Evolutionary conservation across 2,329 filamentous ascomycete genomes (phyloP).

Genomic region (Sphaerulina populicola): DNA sequence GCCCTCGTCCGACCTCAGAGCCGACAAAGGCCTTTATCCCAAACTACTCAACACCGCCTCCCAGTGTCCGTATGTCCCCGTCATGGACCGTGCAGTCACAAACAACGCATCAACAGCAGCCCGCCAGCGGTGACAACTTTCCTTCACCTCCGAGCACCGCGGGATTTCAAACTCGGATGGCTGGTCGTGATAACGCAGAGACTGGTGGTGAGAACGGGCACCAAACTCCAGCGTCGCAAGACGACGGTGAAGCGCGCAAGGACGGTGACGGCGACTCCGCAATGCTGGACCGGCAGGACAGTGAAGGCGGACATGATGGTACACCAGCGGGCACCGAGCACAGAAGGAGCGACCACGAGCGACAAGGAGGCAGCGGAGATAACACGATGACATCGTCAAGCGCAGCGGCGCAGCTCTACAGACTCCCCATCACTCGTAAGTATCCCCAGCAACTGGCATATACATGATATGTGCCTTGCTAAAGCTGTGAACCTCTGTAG

Average conservation of each 20-base stretch:
- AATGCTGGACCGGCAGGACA: constrained; percentile 32
- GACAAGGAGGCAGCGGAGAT: constrained; percentile 28
- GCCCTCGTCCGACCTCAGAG: constrained; percentile 31
- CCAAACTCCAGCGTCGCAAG: constrained; percentile 25
- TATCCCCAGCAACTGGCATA: constrained; percentile 21
- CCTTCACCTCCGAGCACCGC: constrained; percentile 39
- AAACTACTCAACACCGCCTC: constrained; percentile 39
- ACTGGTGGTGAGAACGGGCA: constrained; percentile 22
- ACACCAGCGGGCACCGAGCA: constrained; percentile 27
- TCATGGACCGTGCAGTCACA: constrained; percentile 33
- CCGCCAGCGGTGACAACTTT: constrained; percentile 21
- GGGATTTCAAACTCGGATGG: constrained; percentile 27
- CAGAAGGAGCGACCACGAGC: constrained; percentile 42
- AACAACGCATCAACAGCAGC: constrained; percentile 15
- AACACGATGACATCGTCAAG: background rate
- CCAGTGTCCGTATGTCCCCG: constrained; percentile 42
- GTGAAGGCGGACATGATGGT: constrained; percentile 12
- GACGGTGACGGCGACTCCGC: constrained; percentile 39
- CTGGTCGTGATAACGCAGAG: constrained; percentile 22
- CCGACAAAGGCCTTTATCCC: constrained; percentile 37
- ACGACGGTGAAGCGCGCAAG: constrained; percentile 21
- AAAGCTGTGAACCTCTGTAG: constrained; percentile 34
- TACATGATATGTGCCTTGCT: constrained; percentile 29
- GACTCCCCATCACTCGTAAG: constrained; percentile 29
- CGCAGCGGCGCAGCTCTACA: constrained; percentile 22